Evolutionary conservation across 495 filamentous ascomycete genomes (phyloP), one percentile per base, ranked within the genome.

Genomic region (Elasticomyces elasticus): DNA sequence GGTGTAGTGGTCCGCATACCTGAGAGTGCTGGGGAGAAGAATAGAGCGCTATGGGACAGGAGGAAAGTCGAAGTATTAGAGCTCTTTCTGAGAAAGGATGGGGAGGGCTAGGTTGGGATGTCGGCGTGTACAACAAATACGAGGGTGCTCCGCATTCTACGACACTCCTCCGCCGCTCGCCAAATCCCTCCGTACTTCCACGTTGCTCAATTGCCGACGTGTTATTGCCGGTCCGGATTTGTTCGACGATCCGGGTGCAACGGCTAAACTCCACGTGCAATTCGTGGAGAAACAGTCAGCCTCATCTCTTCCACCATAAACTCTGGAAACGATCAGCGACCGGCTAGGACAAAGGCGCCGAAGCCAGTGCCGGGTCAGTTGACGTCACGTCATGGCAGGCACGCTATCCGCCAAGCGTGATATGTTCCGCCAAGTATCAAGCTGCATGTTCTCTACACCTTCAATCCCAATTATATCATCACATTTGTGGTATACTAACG

Each of bases 51-150:
- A n/a, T 31, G 24, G 30, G 52, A 60, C 26, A 54, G 43, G 35
- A 49, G 52, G 45, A 49, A 40, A 27, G 19, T 23, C 15, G 47
- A 45, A 23, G 19, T 60, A 13, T 12, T 60, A 19, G 35, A 46
- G 20, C 20, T 60, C 15, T 60, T 60, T 26, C 45, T 60, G 17
- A 41, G 30, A 5, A 53, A 38, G 15, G 42, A 52, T 20, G 27
- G 23, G n/a, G 19, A 24, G 22, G 38, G 24, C 24, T 49, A 49
- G 45, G 5, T n/a, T 19, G 7, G 30, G 7, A 43, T 43, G 7
- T 11, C 7, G 20, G 20, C 40, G 40, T 11, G 30, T 22, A 43
- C 40, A 7, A 6, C 20, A 22, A 9, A 6, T 43, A 15, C 20
- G 40, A 37, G 31, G 31, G 9, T 10, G n/a, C 31, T n/a, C 31